Evolutionary conservation across 176 grass and related monocot genomes (phyloP), one percentile per base, ranked within the genome.

Genomic region (Cocos nucifera): DNA sequence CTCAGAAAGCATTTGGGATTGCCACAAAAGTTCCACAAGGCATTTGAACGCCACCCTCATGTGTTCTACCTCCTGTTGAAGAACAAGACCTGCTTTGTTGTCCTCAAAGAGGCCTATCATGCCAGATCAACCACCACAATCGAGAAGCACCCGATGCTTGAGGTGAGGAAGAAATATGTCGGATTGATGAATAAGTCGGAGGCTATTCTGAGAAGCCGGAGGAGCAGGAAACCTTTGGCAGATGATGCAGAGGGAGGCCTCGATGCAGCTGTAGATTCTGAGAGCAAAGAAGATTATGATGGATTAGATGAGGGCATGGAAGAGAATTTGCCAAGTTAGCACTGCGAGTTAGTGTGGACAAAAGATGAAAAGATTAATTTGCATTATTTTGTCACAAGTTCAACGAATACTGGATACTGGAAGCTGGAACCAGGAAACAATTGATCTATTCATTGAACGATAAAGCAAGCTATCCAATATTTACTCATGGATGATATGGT

Each of bases 81-180:
- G 82, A 77, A 79, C 27, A 95, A 95, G 22, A 75, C 82, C 7
- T 89, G 85, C 58, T 89, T 89, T 74, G 78, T 77, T 76, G 75
- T 95, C 51, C 89, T 95, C 70, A 95, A 95, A 68, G 89, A 95
- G 51, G 81, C 85, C 19, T 95, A 95, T 74, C 68, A 63, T 68
- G 75, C 73, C 62, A 61, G 69, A 18, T 74, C 56, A 73, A 65
- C 63, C 12, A 80, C 78, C 4, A 27, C 62, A 14, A 68, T 89
- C 17, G 53, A 71, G 30, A 75, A 57, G 22, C 89, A 95, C 52
- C 89, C 85, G 1, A 70, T 95, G 69, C 59, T 95, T 10, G 66
- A 69, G 29, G 73, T 85, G 65, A 75, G 72, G 59, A 80, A 78
- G 57, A 77, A 83, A 29, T 89, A 95, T 80, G 66, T 73, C 2